A percentile compares a stretch with the other conserved stretches of the same genome.
These are phyloP conservation scores for Wolfiporia cocos DNA, from an alignment of 1,284 basidiomycete genomes.

Conservation along the genomic window DNA sequence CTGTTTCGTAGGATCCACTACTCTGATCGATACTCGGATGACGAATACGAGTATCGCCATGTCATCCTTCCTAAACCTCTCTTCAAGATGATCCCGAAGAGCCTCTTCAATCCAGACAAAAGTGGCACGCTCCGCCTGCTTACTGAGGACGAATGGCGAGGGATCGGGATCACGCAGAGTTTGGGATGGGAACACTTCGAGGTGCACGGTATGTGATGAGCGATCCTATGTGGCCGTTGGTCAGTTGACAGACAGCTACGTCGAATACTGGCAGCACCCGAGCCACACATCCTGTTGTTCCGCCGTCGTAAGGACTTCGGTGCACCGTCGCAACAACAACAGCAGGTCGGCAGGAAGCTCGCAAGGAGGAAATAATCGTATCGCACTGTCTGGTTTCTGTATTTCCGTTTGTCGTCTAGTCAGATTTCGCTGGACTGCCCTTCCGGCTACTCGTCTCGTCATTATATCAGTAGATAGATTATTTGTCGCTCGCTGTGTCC, in stretches of 20 bases:
- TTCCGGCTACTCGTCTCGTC: too few species aligned
- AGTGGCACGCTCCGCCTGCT: constrained; percentile 79
- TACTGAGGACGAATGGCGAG: constrained; percentile 87
- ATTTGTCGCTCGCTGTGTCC: constrained; percentile 5
- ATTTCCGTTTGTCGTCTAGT: constrained; percentile 1
- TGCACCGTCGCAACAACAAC: constrained; percentile 20
- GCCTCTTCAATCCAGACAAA: constrained; percentile 72
- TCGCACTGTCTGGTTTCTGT: neutral
- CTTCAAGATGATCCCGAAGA: constrained; percentile 82
- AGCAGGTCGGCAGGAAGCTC: constrained; percentile 17
- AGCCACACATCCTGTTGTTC: constrained; percentile 82
- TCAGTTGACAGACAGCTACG: too few species aligned
- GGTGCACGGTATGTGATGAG: constrained; percentile 82
- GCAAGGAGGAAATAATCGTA: constrained; percentile 25
- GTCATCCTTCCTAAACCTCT: constrained; percentile 89
- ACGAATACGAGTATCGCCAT: constrained; percentile 85
- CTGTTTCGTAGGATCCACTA: constrained; percentile 62
- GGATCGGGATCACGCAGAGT: constrained; percentile 94
- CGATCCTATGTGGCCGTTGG: too few species aligned
- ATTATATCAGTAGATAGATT: constrained; percentile 4
- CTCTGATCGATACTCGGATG: constrained; percentile 80
- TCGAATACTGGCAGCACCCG: constrained; percentile 68
- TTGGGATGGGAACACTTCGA: constrained; percentile 98
- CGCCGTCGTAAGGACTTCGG: constrained; percentile 64
- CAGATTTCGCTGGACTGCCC: neutral